Percentiles rank a stretch among this genome's conserved stretches.
Conservation (phyloP, 1,284 basidiomycete species). For the Puccinia triticina region DNA sequence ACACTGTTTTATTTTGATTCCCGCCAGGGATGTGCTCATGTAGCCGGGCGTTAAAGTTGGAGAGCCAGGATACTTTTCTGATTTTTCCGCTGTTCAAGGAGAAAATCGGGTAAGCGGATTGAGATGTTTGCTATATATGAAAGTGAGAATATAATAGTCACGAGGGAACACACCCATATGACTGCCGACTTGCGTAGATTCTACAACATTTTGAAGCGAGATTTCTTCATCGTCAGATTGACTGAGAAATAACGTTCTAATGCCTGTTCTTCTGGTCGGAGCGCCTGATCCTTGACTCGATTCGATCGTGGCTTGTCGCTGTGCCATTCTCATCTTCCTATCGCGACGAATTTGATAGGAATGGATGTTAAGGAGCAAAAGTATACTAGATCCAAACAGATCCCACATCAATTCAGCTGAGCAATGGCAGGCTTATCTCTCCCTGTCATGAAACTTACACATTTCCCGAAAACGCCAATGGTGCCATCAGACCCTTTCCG, state of each 20-base stretch:
- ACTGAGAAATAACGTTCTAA: constrained; percentile 5
- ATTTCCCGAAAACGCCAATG: constrained; percentile 2
- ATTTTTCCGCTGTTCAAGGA: neutral
- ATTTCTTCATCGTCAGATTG: neutral
- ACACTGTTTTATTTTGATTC: neutral
- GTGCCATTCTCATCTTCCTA: neutral
- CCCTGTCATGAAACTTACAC: neutral
- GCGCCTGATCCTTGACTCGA: no score
- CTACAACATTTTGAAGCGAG: neutral
- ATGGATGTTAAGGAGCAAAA: constrained; percentile 3
- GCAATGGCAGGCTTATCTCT: no score
- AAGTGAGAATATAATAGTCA: neutral
- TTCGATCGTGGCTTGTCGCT: neutral
- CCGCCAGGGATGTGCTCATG: neutral
- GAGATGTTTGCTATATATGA: neutral
- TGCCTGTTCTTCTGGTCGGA: neutral
- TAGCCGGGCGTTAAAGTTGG: neutral
- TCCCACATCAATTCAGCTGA: neutral
- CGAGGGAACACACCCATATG: no score
- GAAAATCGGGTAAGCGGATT: neutral
- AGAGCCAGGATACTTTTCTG: neutral
- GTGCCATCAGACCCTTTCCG: neutral
- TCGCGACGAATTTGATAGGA: neutral
- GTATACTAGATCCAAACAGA: neutral
- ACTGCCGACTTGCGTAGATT: neutral